Evolutionary conservation across 345 rosid species (phyloP).

Genomic region (Bretschneidera sinensis): DNA sequence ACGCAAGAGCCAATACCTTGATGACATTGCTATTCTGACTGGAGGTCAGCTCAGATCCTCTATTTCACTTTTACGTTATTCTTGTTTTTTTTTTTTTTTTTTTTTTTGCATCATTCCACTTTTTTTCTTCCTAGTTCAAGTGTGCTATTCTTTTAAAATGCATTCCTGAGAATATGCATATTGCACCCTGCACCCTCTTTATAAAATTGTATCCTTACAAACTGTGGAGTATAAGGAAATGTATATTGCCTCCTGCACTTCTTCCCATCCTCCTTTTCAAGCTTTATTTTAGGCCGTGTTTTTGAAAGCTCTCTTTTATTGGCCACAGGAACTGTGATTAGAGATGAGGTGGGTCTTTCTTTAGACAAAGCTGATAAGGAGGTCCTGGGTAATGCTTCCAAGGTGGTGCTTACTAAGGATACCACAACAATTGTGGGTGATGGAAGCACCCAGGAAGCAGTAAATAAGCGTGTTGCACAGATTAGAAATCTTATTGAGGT

Average conservation of each 20-base stretch:
- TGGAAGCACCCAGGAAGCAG: constrained; percentile 96
- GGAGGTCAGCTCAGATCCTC: constrained; percentile 36
- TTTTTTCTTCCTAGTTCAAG: too few species aligned
- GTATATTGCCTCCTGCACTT: too few species aligned
- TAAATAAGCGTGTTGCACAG: constrained; percentile 84
- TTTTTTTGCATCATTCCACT: too few species aligned
- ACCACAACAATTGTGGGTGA: constrained; percentile 88
- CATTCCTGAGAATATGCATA: too few species aligned
- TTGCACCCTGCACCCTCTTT: too few species aligned
- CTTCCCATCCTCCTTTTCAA: neutral
- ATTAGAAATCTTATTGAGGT: constrained; percentile 92
- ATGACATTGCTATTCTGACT: constrained; percentile 91
- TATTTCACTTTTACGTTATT: too few species aligned
- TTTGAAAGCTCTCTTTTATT: neutral
- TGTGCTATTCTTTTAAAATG: too few species aligned
- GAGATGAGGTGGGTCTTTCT: constrained; percentile 94
- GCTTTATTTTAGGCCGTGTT: neutral
- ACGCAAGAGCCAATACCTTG: constrained; percentile 95
- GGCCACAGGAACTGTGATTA: constrained; percentile 69
- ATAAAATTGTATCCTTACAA: too few species aligned
- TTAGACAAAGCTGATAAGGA: constrained; percentile 92
- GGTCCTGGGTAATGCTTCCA: constrained; percentile 84
- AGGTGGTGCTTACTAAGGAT: constrained; percentile 95
- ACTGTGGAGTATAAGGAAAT: too few species aligned
- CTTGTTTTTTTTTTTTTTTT: too few species aligned